Evolutionary conservation across 1,139 yeast species (phyloP).

Genomic region (Wickerhamomyces sp.): DNA sequence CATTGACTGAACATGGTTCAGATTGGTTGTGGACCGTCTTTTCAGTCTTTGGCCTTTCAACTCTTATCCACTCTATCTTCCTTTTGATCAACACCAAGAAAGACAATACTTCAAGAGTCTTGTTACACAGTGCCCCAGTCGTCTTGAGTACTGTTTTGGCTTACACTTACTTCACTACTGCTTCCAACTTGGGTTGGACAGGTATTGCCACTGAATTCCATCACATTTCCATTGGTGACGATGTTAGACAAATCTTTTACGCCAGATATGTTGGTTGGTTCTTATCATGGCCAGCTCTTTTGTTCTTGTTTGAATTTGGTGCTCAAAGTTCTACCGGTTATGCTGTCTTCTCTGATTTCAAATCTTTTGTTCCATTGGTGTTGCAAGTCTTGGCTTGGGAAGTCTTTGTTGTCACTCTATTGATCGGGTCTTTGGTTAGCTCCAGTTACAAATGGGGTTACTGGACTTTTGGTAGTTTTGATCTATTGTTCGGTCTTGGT

Average conservation of each 20-base stretch:
- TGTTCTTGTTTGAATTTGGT: constrained; percentile 24
- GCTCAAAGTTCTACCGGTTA: constrained; percentile 12
- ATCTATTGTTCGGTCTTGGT: constrained; percentile 35
- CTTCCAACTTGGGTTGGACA: constrained; percentile 65
- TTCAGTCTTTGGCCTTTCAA: constrained; percentile 39
- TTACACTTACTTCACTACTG: constrained; percentile 54
- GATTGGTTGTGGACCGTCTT: constrained; percentile 72
- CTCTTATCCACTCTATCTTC: constrained; percentile 37
- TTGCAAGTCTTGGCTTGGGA: constrained; percentile 34
- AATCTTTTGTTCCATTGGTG: constrained; percentile 20
- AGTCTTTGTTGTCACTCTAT: constrained; percentile 41
- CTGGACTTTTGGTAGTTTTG: constrained; percentile 35
- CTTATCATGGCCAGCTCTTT: constrained; percentile 36
- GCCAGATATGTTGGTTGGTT: constrained; percentile 65
- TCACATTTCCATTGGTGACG: constrained; percentile 36
- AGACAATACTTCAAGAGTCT: constrained; percentile 8
- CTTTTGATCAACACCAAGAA: constrained; percentile 32
- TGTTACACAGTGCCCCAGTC: constrained; percentile 15
- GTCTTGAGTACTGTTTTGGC: constrained; percentile 43
- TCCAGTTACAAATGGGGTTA: constrained; percentile 55
- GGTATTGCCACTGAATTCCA: constrained; percentile 48
- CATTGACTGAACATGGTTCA: constrained; percentile 55
- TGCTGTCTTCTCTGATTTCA: constrained; percentile 18
- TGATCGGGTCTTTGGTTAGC: constrained; percentile 42
- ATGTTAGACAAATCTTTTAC: constrained; percentile 57